These are phyloP conservation scores for Suaeda aralocaspica DNA, from an alignment of 148 eudicot genomes.

Conservation along the genomic window DNA sequence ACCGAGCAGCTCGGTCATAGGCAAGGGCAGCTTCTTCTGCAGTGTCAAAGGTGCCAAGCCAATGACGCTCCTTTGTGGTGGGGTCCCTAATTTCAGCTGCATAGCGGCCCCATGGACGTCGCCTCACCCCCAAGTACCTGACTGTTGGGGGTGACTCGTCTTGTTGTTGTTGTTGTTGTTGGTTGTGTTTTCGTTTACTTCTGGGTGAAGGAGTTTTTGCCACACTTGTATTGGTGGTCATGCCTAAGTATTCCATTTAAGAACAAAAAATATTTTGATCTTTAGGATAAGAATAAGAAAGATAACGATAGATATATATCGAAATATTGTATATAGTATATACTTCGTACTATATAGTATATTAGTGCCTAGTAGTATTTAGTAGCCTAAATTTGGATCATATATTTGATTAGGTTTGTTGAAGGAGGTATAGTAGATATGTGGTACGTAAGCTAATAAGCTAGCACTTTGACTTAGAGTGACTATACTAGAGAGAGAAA, in stretches of 20 bases:
- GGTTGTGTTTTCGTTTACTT: conserved; percentile 29
- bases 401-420: background rate
- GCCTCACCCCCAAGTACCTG: conserved; percentile 28
- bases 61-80: conserved; percentile 35
- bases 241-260: conserved; percentile 2
- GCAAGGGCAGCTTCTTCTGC: conserved; percentile 39
- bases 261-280: background rate
- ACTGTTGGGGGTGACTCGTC: conserved; percentile 12
- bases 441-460: background rate
- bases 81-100: conserved; percentile 38
- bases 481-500: background rate
- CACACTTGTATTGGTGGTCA: conserved; percentile 13
- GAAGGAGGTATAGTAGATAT: background rate
- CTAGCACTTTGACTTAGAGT: conserved; percentile 7
- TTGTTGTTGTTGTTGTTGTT: conserved; percentile 20
- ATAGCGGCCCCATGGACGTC: conserved; percentile 37
- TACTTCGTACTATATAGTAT: background rate
- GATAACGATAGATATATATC: background rate
- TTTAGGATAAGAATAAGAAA: background rate
- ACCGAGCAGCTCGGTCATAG: conserved; percentile 36
- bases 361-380: background rate
- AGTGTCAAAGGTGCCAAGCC: conserved; percentile 39
- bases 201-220: conserved; percentile 26
- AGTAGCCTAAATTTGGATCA: background rate
- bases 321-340: background rate